Conservation (phyloP, 139 green algal genomes). For the Volvox africanus region DNA sequence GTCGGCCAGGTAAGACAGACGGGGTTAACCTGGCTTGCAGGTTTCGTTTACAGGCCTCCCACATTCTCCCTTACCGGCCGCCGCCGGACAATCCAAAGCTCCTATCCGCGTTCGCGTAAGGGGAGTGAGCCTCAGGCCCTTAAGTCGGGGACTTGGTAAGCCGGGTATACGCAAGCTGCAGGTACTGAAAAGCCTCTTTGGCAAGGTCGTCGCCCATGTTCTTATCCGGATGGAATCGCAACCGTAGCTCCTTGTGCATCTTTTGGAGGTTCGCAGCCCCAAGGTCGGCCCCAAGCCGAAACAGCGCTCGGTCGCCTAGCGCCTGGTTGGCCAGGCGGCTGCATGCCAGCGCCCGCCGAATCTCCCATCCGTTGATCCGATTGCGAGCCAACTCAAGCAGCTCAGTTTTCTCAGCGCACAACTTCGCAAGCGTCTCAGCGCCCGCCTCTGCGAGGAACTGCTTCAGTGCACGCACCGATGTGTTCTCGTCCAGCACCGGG, state of each 20-base stretch:
- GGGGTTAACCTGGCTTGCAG: too few relatives aligned
- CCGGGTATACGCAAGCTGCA: background rate
- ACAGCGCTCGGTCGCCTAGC: conserved; percentile 32
- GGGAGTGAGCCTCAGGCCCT: too few relatives aligned
- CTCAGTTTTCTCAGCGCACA: conserved; percentile 34
- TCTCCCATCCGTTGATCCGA: conserved; percentile 30
- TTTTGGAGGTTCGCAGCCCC: background rate
- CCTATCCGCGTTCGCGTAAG: too few relatives aligned
- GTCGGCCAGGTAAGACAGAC: too few relatives aligned
- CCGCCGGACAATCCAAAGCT: too few relatives aligned
- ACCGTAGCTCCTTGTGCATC: background rate
- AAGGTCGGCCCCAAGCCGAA: background rate
- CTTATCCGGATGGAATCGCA: conserved; percentile 41
- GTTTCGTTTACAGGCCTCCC: too few relatives aligned
- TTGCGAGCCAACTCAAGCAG: conserved; percentile 18
- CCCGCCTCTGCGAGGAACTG: conserved; percentile 32
- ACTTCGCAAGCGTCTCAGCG: background rate
- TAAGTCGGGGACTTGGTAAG: background rate
- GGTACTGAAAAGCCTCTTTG: conserved; percentile 40
- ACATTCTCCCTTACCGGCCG: too few relatives aligned
- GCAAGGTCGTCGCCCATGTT: conserved; percentile 23
- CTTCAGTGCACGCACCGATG: background rate
- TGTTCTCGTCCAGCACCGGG: conserved; percentile 2
- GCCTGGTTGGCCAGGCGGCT: background rate
- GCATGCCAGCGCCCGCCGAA: conserved; percentile 33